A percentile compares a stretch with the other conserved stretches of the same genome.
Evolutionary conservation across 2,329 filamentous ascomycete species (phyloP).

Genomic region (Xylaria sp.): DNA sequence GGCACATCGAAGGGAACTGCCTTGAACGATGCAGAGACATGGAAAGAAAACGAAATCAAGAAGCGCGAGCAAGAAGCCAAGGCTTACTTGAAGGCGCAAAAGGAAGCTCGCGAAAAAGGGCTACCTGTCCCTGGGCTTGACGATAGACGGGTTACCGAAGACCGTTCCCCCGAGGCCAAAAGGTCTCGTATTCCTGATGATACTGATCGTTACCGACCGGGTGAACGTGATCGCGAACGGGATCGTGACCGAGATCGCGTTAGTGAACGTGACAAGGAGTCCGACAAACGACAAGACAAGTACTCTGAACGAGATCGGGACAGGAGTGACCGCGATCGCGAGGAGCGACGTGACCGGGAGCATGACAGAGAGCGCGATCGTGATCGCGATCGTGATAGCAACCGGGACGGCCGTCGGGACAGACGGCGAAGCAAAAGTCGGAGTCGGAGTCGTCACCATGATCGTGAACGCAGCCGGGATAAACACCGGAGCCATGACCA

Average conservation of each 20-base stretch:
- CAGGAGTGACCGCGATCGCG: neutral
- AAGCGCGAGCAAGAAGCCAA: constrained; percentile 60
- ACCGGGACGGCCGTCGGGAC: constrained; percentile 30
- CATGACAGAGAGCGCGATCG: constrained; percentile 22
- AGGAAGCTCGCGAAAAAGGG: constrained; percentile 55
- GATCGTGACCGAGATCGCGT: constrained; percentile 13
- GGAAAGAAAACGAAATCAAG: constrained; percentile 57
- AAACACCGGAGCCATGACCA: constrained; percentile 35
- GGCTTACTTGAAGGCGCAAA: constrained; percentile 57
- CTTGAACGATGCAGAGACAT: constrained; percentile 40
- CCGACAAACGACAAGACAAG: neutral
- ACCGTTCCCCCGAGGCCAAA: constrained; percentile 41
- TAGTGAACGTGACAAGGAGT: constrained; percentile 16
- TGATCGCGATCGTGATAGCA: constrained; percentile 28
- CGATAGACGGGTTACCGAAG: constrained; percentile 43
- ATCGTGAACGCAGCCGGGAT: constrained; percentile 40
- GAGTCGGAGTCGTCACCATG: constrained; percentile 28
- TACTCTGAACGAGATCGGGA: constrained; percentile 17
- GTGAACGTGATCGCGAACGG: constrained; percentile 35
- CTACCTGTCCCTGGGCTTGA: constrained; percentile 54
- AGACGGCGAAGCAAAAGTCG: constrained; percentile 32
- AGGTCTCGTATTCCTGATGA: constrained; percentile 35
- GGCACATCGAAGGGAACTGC: constrained; percentile 42
- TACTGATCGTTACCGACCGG: constrained; percentile 45
- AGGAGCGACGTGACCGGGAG: constrained; percentile 11